Conservation (phyloP, 345 rosid genomes). For the Isatis tinctoria region DNA sequence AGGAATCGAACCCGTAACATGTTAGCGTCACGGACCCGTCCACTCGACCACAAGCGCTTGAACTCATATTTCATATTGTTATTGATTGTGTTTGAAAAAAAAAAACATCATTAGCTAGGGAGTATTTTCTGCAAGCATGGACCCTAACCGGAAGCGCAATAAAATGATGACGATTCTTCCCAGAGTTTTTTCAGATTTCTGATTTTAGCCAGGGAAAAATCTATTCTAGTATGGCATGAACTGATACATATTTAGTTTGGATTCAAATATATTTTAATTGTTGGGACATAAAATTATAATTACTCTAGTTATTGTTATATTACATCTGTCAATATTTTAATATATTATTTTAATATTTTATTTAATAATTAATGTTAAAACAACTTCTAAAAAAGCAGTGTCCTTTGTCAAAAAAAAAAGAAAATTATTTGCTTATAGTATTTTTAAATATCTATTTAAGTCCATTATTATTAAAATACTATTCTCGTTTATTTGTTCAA, state of each 20-base stretch:
- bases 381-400: background rate
- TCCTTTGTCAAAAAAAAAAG: too few relatives aligned
- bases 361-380: background rate
- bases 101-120: background rate
- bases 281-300: background rate
- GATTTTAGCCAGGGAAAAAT: background rate
- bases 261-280: background rate
- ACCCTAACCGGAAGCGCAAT: too few relatives aligned
- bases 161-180: background rate
- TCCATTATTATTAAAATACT: too few relatives aligned
- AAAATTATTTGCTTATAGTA: background rate
- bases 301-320: too few relatives aligned
- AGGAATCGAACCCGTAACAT: too few relatives aligned
- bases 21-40: too few relatives aligned
- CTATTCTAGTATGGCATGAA: background rate
- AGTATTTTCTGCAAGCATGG: background rate
- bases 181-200: background rate
- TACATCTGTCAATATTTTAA: too few relatives aligned
- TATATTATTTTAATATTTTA: too few relatives aligned
- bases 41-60: too few relatives aligned
- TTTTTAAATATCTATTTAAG: too few relatives aligned
- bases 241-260: background rate
- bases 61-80: background rate
- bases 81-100: background rate
- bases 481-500: too few relatives aligned